Base-by-base conservation (phyloP, 2,329 filamentous ascomycete species). In the Talaromyces atroroseus region DNA sequence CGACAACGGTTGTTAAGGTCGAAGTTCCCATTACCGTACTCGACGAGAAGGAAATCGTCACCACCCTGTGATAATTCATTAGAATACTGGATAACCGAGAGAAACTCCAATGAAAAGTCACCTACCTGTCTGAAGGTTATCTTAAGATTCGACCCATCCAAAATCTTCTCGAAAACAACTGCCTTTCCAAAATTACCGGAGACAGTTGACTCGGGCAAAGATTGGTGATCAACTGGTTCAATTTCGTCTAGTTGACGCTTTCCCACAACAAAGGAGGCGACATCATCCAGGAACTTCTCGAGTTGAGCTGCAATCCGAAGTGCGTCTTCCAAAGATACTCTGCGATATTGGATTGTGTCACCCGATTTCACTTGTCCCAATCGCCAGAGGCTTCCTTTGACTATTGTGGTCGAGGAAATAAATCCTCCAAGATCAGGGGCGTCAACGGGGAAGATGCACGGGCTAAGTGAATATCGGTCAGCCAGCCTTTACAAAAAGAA, bases 371-470 rank as follows among this genome's bases (percentile, higher is more conserved):
- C 68, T 64, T 86, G 83, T 0, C 83, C 83, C 11, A 86, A 63
- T 62, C 84, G 82, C 82, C 82, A 85, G 63, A 79, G 76, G 51
- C 85, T 82, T 1, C 77, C 82, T 57, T 77, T 78, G 29, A 83
- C 74, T 12, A 84, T 74, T 0, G 82, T 85, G 2, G 78, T 77
- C 12, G 74, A 78, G 32, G 77, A 81, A 0, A 83, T 74, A 58
- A 86, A 84, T 0, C 83, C 83, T 6, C 83, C 83, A 57, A 85
- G 78, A 60, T 84, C 82, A 0, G 83, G 83, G 51, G 77, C 77
- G 63, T 86, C 83, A 5, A 80, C 73, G 0, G 81, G 77, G 49
- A 86, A 83, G 18, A 86, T 78, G n/a, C 80, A 80, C 2, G 81
- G 78, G 36, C 82, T 80, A 57, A 16, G 21, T 16, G 24, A 29